These are phyloP conservation scores for Paecilomyces sp. DNA, from an alignment of 2,329 filamentous ascomycete species.

Conservation along the genomic window DNA sequence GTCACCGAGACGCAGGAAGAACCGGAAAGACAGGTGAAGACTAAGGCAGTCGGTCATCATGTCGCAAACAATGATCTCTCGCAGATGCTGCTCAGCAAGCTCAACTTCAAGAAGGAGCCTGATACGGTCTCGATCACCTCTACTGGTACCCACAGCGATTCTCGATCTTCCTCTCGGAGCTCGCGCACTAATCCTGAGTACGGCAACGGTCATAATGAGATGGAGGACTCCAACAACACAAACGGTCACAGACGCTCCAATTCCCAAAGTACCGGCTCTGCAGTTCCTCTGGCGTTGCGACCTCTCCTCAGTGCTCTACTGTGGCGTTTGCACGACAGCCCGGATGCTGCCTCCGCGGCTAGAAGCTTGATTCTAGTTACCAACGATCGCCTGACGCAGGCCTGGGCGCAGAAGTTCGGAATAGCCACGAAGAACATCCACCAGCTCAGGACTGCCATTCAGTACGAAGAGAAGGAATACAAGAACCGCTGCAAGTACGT, in stretches of 20 bases:
- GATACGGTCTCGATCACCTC: slow-evolving; percentile 34
- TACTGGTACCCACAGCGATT: slow-evolving; percentile 35
- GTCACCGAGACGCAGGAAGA: slow-evolving; percentile 10
- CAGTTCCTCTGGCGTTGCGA: slow-evolving; percentile 33
- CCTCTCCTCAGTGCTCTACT: slow-evolving; percentile 38
- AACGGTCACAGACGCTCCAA: slow-evolving; percentile 24
- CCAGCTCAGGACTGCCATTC: slow-evolving; percentile 40
- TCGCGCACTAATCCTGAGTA: slow-evolving; percentile 40
- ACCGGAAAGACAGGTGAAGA: slow-evolving; percentile 12
- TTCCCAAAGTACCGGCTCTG: not conserved
- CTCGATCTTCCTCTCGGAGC: slow-evolving; percentile 37
- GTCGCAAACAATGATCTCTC: slow-evolving; percentile 32
- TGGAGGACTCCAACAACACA: slow-evolving; percentile 23
- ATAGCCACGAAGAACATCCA: slow-evolving; percentile 42
- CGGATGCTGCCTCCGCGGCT: slow-evolving; percentile 23
- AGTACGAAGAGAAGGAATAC: slow-evolving; percentile 39
- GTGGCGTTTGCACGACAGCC: slow-evolving; percentile 36
- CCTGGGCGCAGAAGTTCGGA: slow-evolving; percentile 42
- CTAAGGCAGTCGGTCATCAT: slow-evolving; percentile 15
- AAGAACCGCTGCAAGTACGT: slow-evolving; percentile 39
- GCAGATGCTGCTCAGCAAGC: slow-evolving; percentile 40
- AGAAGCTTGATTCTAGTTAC: slow-evolving; percentile 37
- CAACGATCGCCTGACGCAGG: slow-evolving; percentile 36
- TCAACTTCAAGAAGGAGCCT: slow-evolving; percentile 39
- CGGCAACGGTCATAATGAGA: slow-evolving; percentile 12